These are phyloP conservation scores for Cutaneotrichosporon spelunceum DNA, from an alignment of 1,284 basidiomycete genomes.

Conservation along the genomic window DNA sequence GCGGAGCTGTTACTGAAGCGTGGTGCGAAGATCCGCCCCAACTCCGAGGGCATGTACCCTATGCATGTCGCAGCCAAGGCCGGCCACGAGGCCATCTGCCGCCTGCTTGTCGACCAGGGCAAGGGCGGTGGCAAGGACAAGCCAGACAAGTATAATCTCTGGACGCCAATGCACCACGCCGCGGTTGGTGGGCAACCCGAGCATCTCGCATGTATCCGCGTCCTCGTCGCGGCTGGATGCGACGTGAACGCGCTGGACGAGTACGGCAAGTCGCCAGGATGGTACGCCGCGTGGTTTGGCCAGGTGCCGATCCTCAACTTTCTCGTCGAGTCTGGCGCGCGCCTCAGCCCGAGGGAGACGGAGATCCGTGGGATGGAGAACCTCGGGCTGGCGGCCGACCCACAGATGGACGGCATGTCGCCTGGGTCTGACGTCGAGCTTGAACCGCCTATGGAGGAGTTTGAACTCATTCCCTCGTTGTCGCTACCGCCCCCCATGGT, in stretches of 20 bases:
- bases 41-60: conserved; percentile 92
- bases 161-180: conserved; percentile 97
- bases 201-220: conserved; percentile 68
- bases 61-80: conserved; percentile 97
- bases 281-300: conserved; percentile 98
- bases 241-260: conserved; percentile 77
- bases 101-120: conserved; percentile 66
- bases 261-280: conserved; percentile 76
- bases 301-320: conserved; percentile 73
- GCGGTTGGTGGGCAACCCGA: conserved; percentile 68
- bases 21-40: conserved; percentile 74
- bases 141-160: conserved; percentile 93
- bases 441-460: conserved; percentile 50
- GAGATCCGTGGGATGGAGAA: conserved; percentile 43
- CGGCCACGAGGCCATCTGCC: conserved; percentile 81
- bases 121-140: conserved; percentile 69
- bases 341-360: conserved; percentile 38
- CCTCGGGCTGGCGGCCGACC: conserved; percentile 47
- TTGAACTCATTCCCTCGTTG: conserved; percentile 86
- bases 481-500: conserved; percentile 97
- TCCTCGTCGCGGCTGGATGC: conserved; percentile 75
- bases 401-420: conserved; percentile 47
- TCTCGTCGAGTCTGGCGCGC: conserved; percentile 61
- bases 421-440: conserved; percentile 64
- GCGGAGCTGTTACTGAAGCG: conserved; percentile 72